phyloP scores from a whole-genome alignment of 116 monocot species.

The Papilionanthe hybrid region DNA sequence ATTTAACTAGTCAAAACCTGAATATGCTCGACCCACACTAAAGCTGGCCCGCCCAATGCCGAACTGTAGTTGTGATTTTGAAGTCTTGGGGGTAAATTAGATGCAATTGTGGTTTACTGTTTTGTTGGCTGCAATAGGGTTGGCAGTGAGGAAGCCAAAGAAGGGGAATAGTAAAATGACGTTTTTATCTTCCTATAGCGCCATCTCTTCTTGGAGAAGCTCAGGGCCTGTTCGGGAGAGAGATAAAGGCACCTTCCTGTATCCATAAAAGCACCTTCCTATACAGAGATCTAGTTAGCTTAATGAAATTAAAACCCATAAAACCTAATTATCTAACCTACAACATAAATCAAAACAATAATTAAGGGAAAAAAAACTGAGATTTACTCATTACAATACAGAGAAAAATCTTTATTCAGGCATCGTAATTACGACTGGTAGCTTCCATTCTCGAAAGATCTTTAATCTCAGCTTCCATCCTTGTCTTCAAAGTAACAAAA shows the following conservation, averaged over 20 bases:
- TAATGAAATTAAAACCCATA: background rate
- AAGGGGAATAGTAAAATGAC: too few relatives aligned
- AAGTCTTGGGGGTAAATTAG: too few relatives aligned
- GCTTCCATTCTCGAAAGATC: constrained; percentile 76
- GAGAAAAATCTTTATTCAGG: constrained; percentile 17
- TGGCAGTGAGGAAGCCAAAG: too few relatives aligned
- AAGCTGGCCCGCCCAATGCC: too few relatives aligned
- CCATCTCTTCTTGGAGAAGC: too few relatives aligned
- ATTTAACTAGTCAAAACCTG: too few relatives aligned
- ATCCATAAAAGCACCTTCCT: background rate
- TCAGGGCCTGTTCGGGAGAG: too few relatives aligned
- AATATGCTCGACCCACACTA: too few relatives aligned
- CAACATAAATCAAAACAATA: background rate
- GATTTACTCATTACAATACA: background rate
- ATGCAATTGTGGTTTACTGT: too few relatives aligned
- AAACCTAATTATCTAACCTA: background rate
- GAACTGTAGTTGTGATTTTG: too few relatives aligned
- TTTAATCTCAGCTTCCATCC: constrained; percentile 73
- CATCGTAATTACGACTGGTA: constrained; percentile 43
- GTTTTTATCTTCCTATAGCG: too few relatives aligned
- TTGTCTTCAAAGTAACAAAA: constrained; percentile 65
- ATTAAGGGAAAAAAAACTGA: background rate
- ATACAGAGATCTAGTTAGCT: constrained; percentile 2
- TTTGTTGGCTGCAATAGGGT: too few relatives aligned
- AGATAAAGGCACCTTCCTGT: background rate